Percentiles rank a stretch among this genome's conserved stretches.
phyloP scores from a whole-genome alignment of 805 yeast genomes.

The Candida michaelii region DNA sequence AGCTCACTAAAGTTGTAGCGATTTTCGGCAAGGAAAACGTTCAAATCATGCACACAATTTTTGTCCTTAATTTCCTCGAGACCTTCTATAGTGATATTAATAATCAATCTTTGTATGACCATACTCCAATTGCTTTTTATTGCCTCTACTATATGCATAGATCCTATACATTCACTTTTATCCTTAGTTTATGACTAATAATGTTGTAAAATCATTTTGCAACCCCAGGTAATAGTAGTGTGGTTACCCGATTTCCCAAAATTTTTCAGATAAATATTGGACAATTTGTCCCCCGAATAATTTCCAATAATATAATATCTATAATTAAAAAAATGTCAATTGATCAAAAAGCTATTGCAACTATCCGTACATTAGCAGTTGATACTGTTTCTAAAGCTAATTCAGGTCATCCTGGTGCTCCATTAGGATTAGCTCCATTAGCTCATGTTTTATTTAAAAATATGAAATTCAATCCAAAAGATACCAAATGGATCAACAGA shows the following conservation, averaged over 20 bases:
- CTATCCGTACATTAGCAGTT: constrained; percentile 85
- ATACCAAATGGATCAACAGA: constrained; percentile 91
- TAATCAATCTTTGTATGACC: no score
- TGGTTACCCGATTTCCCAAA: constrained; percentile 3
- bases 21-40: constrained; percentile 6
- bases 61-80: background rate
- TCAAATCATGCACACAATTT: constrained; percentile 2
- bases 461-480: constrained; percentile 84
- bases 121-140: no score
- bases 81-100: background rate
- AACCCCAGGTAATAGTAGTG: background rate
- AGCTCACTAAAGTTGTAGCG: constrained; percentile 2
- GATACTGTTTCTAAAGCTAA: constrained; percentile 87
- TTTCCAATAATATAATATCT: background rate
- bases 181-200: no score
- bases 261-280: constrained; percentile 8
- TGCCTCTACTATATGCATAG: no score
- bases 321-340: constrained; percentile 30
- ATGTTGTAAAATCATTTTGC: no score
- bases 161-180: no score
- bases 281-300: constrained; percentile 7
- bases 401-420: constrained; percentile 99
- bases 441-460: constrained; percentile 84
- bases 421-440: constrained; percentile 95
- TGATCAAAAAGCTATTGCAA: constrained; percentile 75